Percentiles rank a stretch among this genome's conserved stretches.
Evolutionary conservation across 2,329 filamentous ascomycete genomes (phyloP).

Genomic region (Ascocoryne sarcoides): DNA sequence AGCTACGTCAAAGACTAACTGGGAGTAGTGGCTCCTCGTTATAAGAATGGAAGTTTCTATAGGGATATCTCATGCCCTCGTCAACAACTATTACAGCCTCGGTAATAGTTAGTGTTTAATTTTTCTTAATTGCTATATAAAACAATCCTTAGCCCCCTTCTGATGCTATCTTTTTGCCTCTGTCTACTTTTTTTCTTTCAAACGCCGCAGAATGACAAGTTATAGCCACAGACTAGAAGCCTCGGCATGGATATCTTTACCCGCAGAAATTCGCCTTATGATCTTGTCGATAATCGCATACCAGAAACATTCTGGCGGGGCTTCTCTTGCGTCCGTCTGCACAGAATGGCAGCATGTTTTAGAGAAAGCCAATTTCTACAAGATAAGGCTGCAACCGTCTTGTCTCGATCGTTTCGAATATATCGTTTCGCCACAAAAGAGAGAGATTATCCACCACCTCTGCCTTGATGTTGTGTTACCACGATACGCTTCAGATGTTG

Average conservation of each 20-base stretch:
- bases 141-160: no score
- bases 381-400: not conserved
- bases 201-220: no score
- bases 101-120: no score
- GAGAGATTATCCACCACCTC: constrained; percentile 25
- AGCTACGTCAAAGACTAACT: no score
- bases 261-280: constrained; percentile 28
- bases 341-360: constrained; percentile 8
- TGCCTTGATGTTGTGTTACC: constrained; percentile 26
- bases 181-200: no score
- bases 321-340: constrained; percentile 18
- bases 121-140: no score
- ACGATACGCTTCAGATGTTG: constrained; percentile 16
- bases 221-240: no score
- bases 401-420: constrained; percentile 5
- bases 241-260: constrained; percentile 6
- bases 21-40: no score
- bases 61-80: no score
- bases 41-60: no score
- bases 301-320: constrained; percentile 28
- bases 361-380: constrained; percentile 5
- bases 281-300: constrained; percentile 25
- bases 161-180: no score
- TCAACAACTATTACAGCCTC: no score
- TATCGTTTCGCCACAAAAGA: constrained; percentile 12